A percentile compares a stretch with the other conserved stretches of the same genome.
Evolutionary conservation across 805 yeast species (phyloP).

Genomic region (Sungouiozyma intestinalis): DNA sequence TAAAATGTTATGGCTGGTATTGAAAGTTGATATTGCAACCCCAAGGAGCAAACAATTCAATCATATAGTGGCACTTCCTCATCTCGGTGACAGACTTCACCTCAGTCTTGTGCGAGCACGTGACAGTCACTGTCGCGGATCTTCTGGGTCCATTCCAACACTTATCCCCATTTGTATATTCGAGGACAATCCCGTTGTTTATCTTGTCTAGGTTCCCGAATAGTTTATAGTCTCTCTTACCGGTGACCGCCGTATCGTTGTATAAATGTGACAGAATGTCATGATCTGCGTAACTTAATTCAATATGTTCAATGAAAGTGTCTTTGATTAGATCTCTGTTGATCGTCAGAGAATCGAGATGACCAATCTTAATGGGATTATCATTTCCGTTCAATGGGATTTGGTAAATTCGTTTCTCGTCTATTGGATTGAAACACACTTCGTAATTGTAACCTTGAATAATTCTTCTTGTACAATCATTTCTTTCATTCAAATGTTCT

Average conservation of each 20-base stretch:
- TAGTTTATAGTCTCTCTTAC: slow-evolving; percentile 11
- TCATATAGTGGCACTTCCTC: slow-evolving; percentile 71
- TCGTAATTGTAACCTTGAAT: slow-evolving; percentile 14
- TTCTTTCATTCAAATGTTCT: slow-evolving; percentile 1
- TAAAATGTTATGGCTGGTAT: slow-evolving; percentile 4
- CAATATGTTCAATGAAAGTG: slow-evolving; percentile 17
- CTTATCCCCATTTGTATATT: slow-evolving; percentile 53
- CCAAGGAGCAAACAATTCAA: slow-evolving; percentile 36
- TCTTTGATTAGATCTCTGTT: slow-evolving; percentile 10
- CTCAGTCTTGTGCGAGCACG: slow-evolving; percentile 50
- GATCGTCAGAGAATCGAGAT: slow-evolving; percentile 7
- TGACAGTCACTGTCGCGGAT: slow-evolving; percentile 49
- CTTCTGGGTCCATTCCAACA: slow-evolving; percentile 96
- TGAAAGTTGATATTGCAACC: slow-evolving; percentile 28
- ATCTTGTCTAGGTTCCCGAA: slow-evolving; percentile 25
- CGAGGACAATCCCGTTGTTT: slow-evolving; percentile 27
- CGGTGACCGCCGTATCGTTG: slow-evolving; percentile 13
- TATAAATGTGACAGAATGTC: slow-evolving; percentile 19
- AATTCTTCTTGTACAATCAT: neutral
- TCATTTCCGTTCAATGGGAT: slow-evolving; percentile 7
- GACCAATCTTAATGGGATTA: slow-evolving; percentile 20
- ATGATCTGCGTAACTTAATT: slow-evolving; percentile 14
- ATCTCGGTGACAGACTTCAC: slow-evolving; percentile 64
- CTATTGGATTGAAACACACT: slow-evolving; percentile 12
- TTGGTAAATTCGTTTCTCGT: slow-evolving; percentile 15